Base-by-base conservation (phyloP, 2,329 filamentous ascomycete species). In the Alternaria brassicicola region DNA sequence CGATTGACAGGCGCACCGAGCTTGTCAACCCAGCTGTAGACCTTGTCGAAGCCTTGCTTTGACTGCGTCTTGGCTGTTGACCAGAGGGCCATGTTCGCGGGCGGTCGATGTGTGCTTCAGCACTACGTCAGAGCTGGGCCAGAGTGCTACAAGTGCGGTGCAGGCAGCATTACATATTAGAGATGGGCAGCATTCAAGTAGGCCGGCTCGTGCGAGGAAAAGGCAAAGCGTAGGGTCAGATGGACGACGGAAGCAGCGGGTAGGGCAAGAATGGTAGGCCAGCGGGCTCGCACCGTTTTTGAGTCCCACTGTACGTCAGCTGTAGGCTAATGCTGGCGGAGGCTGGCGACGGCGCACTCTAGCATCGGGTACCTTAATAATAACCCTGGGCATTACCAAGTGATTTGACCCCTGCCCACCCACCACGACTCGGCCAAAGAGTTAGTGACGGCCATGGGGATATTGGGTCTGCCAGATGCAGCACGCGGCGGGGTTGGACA, bases 1-100 rank as follows among this genome's bases (percentile, higher is more conserved):
- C 84, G 87, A 74, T 96, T 96, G 71, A 96, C 88, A 3, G 92
- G 92, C 2, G 85, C 83, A 58, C 90, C 90, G 10, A 90, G 81
- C 72, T 89, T 90, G 77, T 90, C 88, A 48, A 87, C 82, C 66
- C 84, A 83, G 46, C 81, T 82, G 82, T 88, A 93, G 57, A 88
- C 84, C 72, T 90, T 91, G 77, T 93, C 89, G 76, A 92, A 92
- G 61, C 89, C 73, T 28, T 63, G 68, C 64, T 77, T 77, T 42
- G 66, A 64, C 56, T 66, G 65, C 25, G 70, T 70, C 60, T 76
- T 77, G 19, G 75, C 74, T 57, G 73, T 76, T 41, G 62, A 54
- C 73, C 73, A 76, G 19, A 74, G 61, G 35, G 70, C 66, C 72
- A 76, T 76, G 65, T 45, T 55, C 55, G 50, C 30, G 31, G 49